These are phyloP conservation scores for Nakazawaea wickerhamii DNA, from an alignment of 805 yeast species.

Conservation along the genomic window DNA sequence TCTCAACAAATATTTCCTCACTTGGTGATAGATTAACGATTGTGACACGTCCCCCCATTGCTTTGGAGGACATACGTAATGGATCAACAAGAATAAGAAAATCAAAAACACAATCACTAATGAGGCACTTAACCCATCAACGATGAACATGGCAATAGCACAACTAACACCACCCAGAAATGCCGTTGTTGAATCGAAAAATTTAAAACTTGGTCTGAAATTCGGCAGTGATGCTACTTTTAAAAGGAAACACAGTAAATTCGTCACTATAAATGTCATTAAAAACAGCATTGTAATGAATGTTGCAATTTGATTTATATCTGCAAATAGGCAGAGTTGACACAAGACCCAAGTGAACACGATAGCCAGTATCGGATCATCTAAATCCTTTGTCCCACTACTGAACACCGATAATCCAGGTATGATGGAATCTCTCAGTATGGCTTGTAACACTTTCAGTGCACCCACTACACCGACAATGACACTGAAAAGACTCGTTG, in stretches of 20 bases:
- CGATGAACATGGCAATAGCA: slow-evolving; percentile 84
- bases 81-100: slow-evolving; percentile 70
- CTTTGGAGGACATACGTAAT: slow-evolving; percentile 89
- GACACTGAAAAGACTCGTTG: slow-evolving; percentile 88
- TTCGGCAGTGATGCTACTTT: slow-evolving; percentile 95
- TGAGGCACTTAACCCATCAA: slow-evolving; percentile 86
- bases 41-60: slow-evolving; percentile 99
- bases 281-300: slow-evolving; percentile 95
- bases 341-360: slow-evolving; percentile 75
- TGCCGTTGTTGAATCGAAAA: slow-evolving; percentile 80
- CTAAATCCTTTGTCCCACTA: slow-evolving; percentile 36
- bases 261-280: slow-evolving; percentile 93
- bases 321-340: slow-evolving; percentile 81
- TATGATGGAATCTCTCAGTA: slow-evolving; percentile 81
- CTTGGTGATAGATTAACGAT: slow-evolving; percentile 91
- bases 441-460: slow-evolving; percentile 85
- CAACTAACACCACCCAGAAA: slow-evolving; percentile 66
- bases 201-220: slow-evolving; percentile 91
- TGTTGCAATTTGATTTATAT: slow-evolving; percentile 90
- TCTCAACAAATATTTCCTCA: slow-evolving; percentile 79
- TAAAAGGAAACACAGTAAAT: slow-evolving; percentile 85
- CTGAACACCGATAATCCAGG: slow-evolving; percentile 69
- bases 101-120: slow-evolving; percentile 62
- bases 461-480: slow-evolving; percentile 97
- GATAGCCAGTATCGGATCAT: slow-evolving; percentile 63